Conservation (phyloP, 2,329 filamentous ascomycete genomes). For the Colletotrichum sansevieriae region DNA sequence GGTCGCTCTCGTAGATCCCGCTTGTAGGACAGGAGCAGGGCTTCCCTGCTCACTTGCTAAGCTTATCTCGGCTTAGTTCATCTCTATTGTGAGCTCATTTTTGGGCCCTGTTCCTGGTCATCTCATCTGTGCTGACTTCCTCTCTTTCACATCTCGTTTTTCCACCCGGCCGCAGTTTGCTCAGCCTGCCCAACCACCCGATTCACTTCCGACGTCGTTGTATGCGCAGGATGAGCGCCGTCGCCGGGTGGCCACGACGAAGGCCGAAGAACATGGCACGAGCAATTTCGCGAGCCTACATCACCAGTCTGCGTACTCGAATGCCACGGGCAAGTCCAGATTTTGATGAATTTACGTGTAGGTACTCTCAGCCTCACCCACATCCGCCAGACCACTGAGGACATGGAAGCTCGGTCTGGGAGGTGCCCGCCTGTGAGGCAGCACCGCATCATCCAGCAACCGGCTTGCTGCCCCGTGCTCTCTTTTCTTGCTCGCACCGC, state of each 20-base stretch:
- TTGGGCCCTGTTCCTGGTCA: conserved; percentile 34
- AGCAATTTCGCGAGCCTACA: background rate
- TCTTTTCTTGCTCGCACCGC: background rate
- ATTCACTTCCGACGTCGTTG: background rate
- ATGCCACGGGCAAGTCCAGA: background rate
- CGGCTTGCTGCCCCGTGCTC: background rate
- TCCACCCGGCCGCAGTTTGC: background rate
- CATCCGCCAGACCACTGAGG: background rate
- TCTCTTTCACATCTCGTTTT: conserved; percentile 5
- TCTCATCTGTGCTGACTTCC: conserved; percentile 29
- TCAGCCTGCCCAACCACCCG: conserved; percentile 7
- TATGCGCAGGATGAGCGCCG: background rate
- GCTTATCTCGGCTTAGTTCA: conserved; percentile 7
- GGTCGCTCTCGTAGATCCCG: background rate
- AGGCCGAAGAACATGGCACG: background rate
- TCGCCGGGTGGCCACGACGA: background rate
- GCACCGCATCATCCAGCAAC: background rate
- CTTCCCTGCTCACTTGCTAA: conserved; percentile 24
- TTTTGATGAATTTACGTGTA: background rate
- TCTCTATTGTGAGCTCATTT: conserved; percentile 19
- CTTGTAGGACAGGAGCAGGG: conserved; percentile 22
- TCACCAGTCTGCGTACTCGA: background rate
- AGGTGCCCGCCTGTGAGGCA: background rate
- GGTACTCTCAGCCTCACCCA: conserved; percentile 3
- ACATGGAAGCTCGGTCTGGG: no score